These are phyloP conservation scores for Pyrenula massariospora DNA, from an alignment of 495 filamentous ascomycete genomes.

Conservation along the genomic window DNA sequence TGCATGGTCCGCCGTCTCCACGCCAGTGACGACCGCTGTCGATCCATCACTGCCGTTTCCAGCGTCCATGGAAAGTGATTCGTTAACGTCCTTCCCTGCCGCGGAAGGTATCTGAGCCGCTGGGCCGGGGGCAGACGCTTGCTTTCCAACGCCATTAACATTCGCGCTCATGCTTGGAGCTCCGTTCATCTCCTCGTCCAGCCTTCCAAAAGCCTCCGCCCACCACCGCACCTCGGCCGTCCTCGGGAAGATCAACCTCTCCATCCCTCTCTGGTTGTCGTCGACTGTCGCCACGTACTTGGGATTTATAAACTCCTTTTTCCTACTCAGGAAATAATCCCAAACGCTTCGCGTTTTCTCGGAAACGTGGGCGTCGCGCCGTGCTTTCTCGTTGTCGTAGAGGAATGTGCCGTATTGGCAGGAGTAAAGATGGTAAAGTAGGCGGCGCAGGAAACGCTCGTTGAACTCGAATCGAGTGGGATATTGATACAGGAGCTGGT, in stretches of 20 bases:
- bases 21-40: conserved; percentile 29
- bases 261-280: conserved; percentile 62
- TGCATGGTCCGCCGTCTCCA: conserved; percentile 32
- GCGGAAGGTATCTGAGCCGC: background rate
- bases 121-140: background rate
- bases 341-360: conserved; percentile 82
- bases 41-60: conserved; percentile 12
- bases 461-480: conserved; percentile 95
- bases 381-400: conserved; percentile 87
- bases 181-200: conserved; percentile 89
- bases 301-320: conserved; percentile 66
- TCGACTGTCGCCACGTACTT: conserved; percentile 69
- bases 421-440: conserved; percentile 90
- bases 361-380: conserved; percentile 57
- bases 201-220: conserved; percentile 74
- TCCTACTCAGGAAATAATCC: conserved; percentile 81
- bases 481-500: conserved; percentile 78
- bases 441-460: conserved; percentile 79
- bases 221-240: conserved; percentile 72
- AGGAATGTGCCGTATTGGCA: conserved; percentile 97
- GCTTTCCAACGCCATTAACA: background rate
- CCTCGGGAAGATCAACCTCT: conserved; percentile 74
- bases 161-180: conserved; percentile 16
- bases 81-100: too few relatives aligned
- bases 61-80: conserved; percentile 2